These are phyloP conservation scores for Cyclostephanos tholiformis DNA, from an alignment of 108 stramenopile species.

Conservation along the genomic window DNA sequence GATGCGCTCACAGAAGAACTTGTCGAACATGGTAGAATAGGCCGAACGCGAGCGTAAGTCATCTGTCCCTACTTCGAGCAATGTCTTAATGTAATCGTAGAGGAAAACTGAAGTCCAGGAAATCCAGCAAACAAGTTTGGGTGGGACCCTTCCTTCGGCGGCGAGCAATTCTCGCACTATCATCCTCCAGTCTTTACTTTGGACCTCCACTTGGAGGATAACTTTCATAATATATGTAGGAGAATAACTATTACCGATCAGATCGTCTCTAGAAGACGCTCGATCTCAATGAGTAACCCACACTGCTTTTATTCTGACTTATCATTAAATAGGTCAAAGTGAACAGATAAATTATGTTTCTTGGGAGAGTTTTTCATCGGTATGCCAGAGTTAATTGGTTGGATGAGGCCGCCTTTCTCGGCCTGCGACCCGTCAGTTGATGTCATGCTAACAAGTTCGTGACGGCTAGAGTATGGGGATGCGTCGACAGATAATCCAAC, in stretches of 20 bases:
- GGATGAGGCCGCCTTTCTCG: neutral
- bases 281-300: constrained; percentile 10
- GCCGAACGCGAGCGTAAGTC: constrained; percentile 88
- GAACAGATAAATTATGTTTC: neutral
- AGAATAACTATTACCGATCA: neutral
- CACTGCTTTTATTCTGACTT: constrained; percentile 1
- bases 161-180: constrained; percentile 69
- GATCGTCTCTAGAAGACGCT: neutral
- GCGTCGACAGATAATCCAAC: constrained; percentile 33
- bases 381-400: neutral
- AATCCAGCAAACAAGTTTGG: constrained; percentile 85
- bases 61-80: constrained; percentile 83
- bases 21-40: constrained; percentile 87
- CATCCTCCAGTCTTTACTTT: constrained; percentile 64
- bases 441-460: neutral
- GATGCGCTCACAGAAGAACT: constrained; percentile 45
- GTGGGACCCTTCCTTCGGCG: constrained; percentile 73
- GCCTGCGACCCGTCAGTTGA: neutral
- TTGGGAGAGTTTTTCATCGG: neutral
- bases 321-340: constrained; percentile 1
- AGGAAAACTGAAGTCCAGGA: constrained; percentile 89
- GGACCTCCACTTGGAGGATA: constrained; percentile 15
- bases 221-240: neutral
- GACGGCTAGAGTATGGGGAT: constrained; percentile 19
- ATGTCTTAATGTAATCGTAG: constrained; percentile 85